Base-by-base conservation (phyloP, 1,284 basidiomycete species). In the Marasmius oreades region DNA sequence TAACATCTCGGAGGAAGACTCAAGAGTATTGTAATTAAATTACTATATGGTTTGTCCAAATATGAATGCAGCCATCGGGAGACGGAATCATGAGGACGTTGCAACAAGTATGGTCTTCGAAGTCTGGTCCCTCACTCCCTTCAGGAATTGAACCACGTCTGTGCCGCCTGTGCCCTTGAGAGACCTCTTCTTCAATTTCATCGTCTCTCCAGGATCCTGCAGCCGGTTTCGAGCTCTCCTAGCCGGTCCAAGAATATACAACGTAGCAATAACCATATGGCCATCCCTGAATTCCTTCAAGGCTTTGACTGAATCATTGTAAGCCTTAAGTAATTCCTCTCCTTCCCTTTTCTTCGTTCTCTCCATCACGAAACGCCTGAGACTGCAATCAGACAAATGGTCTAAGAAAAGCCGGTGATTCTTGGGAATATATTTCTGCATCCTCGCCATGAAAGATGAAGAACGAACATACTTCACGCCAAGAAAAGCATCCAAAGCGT, bases 401-500 rank as follows among this genome's bases (percentile, higher is more conserved):
- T 75, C 76, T 24, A 96, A 78, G 76, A 97, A 96, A 2, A 79
- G 78, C 33, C 94, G 90, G 68, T 97, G 95, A 61, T 90, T 86
- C 3, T 86, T 80, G 0, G 93, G 91, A 93, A 95, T 95, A 75
- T 95, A 96, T 11, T 75, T 72, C 63, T 89, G 84, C 92, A 95
- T 95, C 54, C 90, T 84, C 39, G 82, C 77, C 50, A 95, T 80
- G 71, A 94, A 90, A 59, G 78, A 79, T 51, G 65, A 69, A 63
- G 66, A 65, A 60, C 64, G 61, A 64, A 76, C 76, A 60, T 88
- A 85, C 65, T 93, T 88, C 37, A 96, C 80, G 23, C 93, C 93
- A 12, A 98, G 78, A 74, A 97, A 97, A 47, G 92, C 79, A 68
- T 97, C 95, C 48, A 98, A 78, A 0, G 92, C 86, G 66, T 97